These are phyloP conservation scores for Lentinula sp. DNA, from an alignment of 768 basidiomycete species.

Conservation along the genomic window DNA sequence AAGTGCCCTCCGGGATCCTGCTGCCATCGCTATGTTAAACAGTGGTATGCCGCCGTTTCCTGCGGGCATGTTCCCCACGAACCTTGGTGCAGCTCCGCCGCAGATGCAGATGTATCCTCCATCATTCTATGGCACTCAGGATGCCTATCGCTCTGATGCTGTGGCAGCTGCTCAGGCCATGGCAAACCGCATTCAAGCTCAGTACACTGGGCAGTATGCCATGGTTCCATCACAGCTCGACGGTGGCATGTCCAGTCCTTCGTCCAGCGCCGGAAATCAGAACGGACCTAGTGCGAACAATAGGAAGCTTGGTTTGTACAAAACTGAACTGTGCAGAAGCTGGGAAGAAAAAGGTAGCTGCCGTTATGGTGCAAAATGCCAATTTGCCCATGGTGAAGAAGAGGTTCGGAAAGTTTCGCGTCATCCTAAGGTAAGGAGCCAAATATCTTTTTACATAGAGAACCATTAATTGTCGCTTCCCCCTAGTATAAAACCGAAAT, in stretches of 20 bases:
- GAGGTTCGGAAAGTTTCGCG: conserved; percentile 80
- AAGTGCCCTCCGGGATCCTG: conserved; percentile 66
- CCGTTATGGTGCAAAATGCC: conserved; percentile 84
- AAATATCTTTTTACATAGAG: not conserved
- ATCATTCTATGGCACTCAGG: conserved; percentile 63
- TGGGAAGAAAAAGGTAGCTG: conserved; percentile 91
- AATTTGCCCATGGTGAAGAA: conserved; percentile 90
- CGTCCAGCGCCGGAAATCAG: conserved; percentile 27
- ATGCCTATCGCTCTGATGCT: conserved; percentile 50
- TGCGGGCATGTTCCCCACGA: conserved; percentile 51
- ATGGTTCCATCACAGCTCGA: conserved; percentile 28
- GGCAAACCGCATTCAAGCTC: conserved; percentile 58
- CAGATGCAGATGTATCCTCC: conserved; percentile 61
- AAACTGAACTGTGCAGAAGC: conserved; percentile 85
- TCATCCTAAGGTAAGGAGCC: conserved; percentile 72
- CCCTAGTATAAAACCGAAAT: conserved; percentile 88
- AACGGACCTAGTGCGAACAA: conserved; percentile 87
- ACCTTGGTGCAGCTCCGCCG: conserved; percentile 31
- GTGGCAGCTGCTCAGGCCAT: conserved; percentile 38
- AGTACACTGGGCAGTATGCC: conserved; percentile 49
- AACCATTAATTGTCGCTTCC: conserved; percentile 6
- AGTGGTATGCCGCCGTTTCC: conserved; percentile 52
- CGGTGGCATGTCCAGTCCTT: conserved; percentile 35
- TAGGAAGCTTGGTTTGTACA: conserved; percentile 85
- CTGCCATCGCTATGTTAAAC: conserved; percentile 58